Percentiles rank a stretch among this genome's conserved stretches.
Conservation (phyloP, 108 stramenopile species). For the Skeletonema grethae region DNA sequence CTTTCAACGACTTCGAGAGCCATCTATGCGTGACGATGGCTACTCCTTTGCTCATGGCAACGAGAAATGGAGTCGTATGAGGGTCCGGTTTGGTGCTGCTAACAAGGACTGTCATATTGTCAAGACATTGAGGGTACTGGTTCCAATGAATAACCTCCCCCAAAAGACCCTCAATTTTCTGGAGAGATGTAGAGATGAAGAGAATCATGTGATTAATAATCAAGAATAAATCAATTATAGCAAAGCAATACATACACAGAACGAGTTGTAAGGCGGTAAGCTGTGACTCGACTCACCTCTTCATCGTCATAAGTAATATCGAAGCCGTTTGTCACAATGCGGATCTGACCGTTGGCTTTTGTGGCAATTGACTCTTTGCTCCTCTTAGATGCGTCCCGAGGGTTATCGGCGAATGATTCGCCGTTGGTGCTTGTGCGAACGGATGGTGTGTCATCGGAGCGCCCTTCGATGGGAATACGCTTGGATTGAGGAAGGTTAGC, state of each 20-base stretch:
- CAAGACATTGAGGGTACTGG: not conserved
- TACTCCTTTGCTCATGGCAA: not conserved
- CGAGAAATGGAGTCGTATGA: not conserved
- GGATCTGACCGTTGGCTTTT: not conserved
- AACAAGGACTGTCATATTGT: not conserved
- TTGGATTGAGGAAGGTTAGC: too few relatives aligned
- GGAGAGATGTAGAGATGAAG: not conserved
- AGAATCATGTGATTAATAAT: not conserved
- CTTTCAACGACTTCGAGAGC: not conserved
- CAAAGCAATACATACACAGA: not conserved
- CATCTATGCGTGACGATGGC: not conserved
- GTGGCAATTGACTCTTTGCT: not conserved
- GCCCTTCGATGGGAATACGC: too few relatives aligned
- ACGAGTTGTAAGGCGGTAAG: not conserved
- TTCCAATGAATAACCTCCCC: not conserved
- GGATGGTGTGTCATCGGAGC: too few relatives aligned
- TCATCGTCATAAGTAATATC: conserved; percentile 59
- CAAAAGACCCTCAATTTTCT: not conserved
- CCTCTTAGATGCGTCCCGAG: not conserved
- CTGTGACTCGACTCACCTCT: not conserved
- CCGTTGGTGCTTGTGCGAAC: not conserved
- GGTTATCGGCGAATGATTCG: not conserved
- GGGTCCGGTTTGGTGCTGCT: not conserved
- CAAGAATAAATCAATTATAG: not conserved
- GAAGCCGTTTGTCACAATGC: conserved; percentile 48